Evolutionary conservation across 495 filamentous ascomycete species (phyloP).

Genomic region (Corynascus novoguineensis): DNA sequence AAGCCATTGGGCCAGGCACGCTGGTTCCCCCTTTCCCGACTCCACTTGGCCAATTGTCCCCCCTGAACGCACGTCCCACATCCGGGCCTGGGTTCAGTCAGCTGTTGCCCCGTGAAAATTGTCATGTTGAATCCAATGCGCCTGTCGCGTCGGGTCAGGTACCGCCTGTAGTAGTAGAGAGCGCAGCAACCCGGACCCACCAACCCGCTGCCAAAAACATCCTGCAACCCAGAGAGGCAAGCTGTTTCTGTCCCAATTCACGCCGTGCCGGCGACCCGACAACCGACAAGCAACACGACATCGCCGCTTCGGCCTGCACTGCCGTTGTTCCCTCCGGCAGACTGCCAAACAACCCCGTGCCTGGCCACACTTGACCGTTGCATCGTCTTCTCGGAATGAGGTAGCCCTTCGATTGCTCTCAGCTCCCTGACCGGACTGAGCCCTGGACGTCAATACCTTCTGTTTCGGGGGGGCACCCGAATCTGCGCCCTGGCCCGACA

Average conservation of each 20-base stretch:
- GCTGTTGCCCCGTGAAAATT: slow-evolving; percentile 25
- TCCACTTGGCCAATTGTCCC: neutral
- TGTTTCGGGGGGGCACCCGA: slow-evolving; percentile 8
- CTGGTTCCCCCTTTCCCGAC: slow-evolving; percentile 4
- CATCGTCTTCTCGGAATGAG: slow-evolving; percentile 42
- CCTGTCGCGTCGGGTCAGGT: slow-evolving; percentile 6
- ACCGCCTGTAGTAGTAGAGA: slow-evolving; percentile 4
- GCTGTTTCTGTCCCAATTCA: slow-evolving; percentile 5
- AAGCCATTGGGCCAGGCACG: neutral
- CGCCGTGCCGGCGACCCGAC: slow-evolving; percentile 17
- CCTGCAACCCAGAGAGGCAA: slow-evolving; percentile 12
- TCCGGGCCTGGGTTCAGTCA: neutral
- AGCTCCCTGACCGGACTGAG: slow-evolving; percentile 53
- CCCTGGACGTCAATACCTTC: slow-evolving; percentile 15
- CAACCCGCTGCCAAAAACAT: slow-evolving; percentile 19
- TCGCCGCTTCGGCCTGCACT: slow-evolving; percentile 8
- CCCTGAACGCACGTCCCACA: slow-evolving; percentile 10
- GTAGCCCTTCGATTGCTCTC: slow-evolving; percentile 46
- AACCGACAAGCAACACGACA: slow-evolving; percentile 10
- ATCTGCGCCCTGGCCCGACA: slow-evolving; percentile 11
- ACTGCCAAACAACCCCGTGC: slow-evolving; percentile 11
- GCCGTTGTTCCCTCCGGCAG: neutral
- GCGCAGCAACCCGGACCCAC: slow-evolving; percentile 6
- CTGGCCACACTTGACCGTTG: slow-evolving; percentile 17
- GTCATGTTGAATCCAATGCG: slow-evolving; percentile 1